Evolutionary conservation across 2,329 filamentous ascomycete genomes (phyloP).

Genomic region (Cladosporium sp.): DNA sequence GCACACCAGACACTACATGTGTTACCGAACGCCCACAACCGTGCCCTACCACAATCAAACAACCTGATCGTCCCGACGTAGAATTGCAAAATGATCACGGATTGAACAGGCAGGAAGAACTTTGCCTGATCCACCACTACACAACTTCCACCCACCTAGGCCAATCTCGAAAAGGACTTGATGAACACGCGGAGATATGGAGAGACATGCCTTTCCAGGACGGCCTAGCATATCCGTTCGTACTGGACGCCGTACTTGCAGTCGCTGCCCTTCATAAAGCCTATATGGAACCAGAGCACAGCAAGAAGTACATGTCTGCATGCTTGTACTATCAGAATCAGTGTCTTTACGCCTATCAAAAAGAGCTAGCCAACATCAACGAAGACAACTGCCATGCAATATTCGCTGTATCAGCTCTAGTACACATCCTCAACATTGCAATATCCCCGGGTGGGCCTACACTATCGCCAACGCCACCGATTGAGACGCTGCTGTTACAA

Average conservation of each 20-base stretch:
- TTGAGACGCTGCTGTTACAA: neutral
- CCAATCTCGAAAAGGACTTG: neutral
- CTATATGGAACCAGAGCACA: neutral
- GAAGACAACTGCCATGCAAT: constrained; percentile 2
- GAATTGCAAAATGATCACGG: neutral
- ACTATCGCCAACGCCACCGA: neutral
- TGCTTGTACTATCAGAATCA: constrained; percentile 1
- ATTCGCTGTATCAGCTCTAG: neutral
- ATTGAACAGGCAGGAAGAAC: constrained; percentile 2
- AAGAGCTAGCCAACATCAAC: neutral
- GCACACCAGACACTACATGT: neutral
- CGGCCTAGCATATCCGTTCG: neutral
- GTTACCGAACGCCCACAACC: neutral
- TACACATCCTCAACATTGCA: neutral
- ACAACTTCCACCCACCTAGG: neutral
- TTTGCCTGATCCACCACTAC: constrained; percentile 4
- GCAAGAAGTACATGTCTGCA: constrained; percentile 2
- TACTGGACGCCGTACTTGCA: neutral
- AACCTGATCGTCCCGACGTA: neutral
- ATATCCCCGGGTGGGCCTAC: neutral
- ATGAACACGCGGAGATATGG: neutral
- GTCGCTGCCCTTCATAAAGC: constrained; percentile 5
- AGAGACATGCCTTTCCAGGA: constrained; percentile 5
- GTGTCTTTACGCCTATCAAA: neutral
- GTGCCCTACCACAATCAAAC: neutral